A percentile compares a stretch with the other conserved stretches of the same genome.
These are phyloP conservation scores for Sechiopsis laciniata DNA, from an alignment of 306 rosid species.

Conservation along the genomic window DNA sequence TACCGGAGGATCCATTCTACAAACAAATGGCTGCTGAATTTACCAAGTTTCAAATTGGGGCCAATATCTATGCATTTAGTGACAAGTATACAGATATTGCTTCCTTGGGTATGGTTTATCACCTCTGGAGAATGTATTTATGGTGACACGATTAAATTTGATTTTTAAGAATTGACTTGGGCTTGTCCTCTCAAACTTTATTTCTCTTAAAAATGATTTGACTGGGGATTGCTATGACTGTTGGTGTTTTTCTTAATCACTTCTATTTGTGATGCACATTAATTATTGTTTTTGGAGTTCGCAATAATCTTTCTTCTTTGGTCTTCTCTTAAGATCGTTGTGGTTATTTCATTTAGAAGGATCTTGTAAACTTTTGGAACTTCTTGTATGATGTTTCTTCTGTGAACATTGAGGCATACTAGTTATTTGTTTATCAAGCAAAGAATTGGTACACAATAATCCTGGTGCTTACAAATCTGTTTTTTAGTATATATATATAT, in stretches of 20 bases:
- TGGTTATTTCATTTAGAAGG: slow-evolving; percentile 2
- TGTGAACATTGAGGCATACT: background rate
- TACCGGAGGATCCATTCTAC: slow-evolving; percentile 96
- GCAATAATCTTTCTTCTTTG: background rate
- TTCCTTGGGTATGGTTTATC: slow-evolving; percentile 64
- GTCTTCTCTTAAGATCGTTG: background rate
- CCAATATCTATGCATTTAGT: slow-evolving; percentile 78
- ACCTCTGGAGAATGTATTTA: slow-evolving; percentile 1
- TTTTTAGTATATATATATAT: background rate
- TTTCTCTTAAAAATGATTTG: background rate
- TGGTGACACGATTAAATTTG: slow-evolving; percentile 12
- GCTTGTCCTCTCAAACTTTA: background rate
- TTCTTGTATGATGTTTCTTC: background rate
- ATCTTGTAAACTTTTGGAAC: background rate
- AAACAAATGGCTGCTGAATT: slow-evolving; percentile 99
- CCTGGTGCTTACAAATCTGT: slow-evolving; percentile 1
- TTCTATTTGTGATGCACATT: background rate
- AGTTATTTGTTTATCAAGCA: background rate
- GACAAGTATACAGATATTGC: slow-evolving; percentile 98
- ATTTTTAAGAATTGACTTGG: background rate
- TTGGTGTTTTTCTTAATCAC: slow-evolving; percentile 5
- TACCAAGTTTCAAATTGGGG: slow-evolving; percentile 84
- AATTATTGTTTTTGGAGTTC: background rate
- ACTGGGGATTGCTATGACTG: background rate
- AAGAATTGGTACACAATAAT: background rate